These are phyloP conservation scores for Macrolepiota albuminosa DNA, from an alignment of 768 basidiomycete genomes.

Conservation along the genomic window DNA sequence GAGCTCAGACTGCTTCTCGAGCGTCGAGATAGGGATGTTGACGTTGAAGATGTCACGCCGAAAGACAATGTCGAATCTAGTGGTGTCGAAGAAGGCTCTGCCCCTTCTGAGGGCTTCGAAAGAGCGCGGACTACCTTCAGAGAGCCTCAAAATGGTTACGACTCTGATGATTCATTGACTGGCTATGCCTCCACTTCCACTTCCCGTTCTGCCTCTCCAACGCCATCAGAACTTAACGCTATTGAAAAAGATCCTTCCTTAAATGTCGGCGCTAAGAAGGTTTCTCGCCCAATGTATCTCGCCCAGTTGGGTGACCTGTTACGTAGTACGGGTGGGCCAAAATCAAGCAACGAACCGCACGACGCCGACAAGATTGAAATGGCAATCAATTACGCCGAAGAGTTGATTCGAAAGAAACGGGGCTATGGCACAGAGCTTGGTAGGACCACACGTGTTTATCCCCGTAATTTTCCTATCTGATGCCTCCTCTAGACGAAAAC, in stretches of 20 bases:
- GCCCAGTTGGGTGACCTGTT: conserved; percentile 77
- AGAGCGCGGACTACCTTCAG: conserved; percentile 19
- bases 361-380: conserved; percentile 78
- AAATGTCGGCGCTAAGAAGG: conserved; percentile 61
- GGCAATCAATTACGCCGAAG: conserved; percentile 75
- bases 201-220: conserved; percentile 77
- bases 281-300: conserved; percentile 85
- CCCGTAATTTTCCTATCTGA: neutral
- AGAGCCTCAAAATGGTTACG: conserved; percentile 34
- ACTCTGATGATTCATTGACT: conserved; percentile 82
- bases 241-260: conserved; percentile 85
- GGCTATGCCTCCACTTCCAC: conserved; percentile 69
- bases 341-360: conserved; percentile 50
- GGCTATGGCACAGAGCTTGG: conserved; percentile 87
- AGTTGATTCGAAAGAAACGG: conserved; percentile 77
- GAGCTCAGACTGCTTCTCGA: conserved; percentile 49
- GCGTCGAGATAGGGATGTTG: conserved; percentile 48
- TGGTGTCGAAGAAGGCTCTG: neutral
- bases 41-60: conserved; percentile 18
- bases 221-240: conserved; percentile 74
- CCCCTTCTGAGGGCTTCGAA: neutral
- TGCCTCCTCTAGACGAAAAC: conserved; percentile 67
- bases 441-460: conserved; percentile 29
- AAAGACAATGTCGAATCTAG: neutral
- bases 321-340: conserved; percentile 48